These are phyloP conservation scores for Claviceps pazoutovae DNA, from an alignment of 2,329 filamentous ascomycete species.

Conservation along the genomic window DNA sequence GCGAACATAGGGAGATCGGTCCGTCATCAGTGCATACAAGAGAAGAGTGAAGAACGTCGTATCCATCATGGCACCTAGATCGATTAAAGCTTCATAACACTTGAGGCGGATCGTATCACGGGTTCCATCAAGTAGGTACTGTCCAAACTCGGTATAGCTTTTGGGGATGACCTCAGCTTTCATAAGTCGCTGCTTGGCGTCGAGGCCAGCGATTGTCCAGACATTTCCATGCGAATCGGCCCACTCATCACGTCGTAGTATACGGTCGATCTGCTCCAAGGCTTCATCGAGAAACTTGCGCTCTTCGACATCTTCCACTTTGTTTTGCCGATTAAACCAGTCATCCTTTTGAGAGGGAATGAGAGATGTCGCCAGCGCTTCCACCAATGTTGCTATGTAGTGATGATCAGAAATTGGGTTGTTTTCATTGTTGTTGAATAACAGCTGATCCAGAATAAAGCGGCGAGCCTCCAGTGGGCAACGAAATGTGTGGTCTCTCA, in stretches of 20 bases:
- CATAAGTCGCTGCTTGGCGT: slow-evolving; percentile 49
- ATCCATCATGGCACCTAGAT: slow-evolving; percentile 46
- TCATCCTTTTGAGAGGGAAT: slow-evolving; percentile 35
- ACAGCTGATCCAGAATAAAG: slow-evolving; percentile 78
- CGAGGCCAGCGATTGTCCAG: slow-evolving; percentile 47
- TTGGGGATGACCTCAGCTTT: slow-evolving; percentile 46
- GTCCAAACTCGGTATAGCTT: slow-evolving; percentile 41
- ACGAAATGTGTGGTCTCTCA: slow-evolving; percentile 59
- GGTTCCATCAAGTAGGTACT: slow-evolving; percentile 52
- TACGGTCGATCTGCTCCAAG: slow-evolving; percentile 51
- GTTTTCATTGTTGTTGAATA: slow-evolving; percentile 86
- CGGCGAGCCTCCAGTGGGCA: slow-evolving; percentile 67
- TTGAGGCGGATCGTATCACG: slow-evolving; percentile 50
- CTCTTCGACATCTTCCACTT: slow-evolving; percentile 30
- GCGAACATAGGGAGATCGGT: slow-evolving; percentile 50
- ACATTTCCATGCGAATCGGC: slow-evolving; percentile 54
- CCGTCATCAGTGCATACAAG: slow-evolving; percentile 44
- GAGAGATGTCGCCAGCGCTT: slow-evolving; percentile 43
- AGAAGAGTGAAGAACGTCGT: slow-evolving; percentile 41
- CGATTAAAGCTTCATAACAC: slow-evolving; percentile 48
- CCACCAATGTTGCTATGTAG: slow-evolving; percentile 72
- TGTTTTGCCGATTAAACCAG: slow-evolving; percentile 29
- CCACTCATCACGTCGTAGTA: slow-evolving; percentile 55
- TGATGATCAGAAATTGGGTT: slow-evolving; percentile 82
- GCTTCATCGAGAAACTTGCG: slow-evolving; percentile 37